Evolutionary conservation across 257 asterid species (phyloP).

Genomic region (Phtheirospermum japonicum): DNA sequence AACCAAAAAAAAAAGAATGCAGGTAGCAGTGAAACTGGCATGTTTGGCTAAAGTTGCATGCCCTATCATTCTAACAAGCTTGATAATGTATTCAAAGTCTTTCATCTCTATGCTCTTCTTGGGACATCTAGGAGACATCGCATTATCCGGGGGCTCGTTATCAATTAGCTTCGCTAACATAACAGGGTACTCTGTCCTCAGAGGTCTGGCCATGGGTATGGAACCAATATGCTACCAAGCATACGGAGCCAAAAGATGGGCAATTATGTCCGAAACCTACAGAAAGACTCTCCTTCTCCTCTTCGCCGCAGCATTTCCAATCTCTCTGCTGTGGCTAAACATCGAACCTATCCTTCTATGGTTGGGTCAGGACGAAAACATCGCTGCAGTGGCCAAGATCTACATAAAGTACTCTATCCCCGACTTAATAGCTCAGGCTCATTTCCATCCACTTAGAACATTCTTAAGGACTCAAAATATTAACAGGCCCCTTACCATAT

Average conservation of each 20-base stretch:
- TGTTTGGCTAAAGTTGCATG: slow-evolving; percentile 29
- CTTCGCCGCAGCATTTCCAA: slow-evolving; percentile 29
- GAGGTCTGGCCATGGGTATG: slow-evolving; percentile 52
- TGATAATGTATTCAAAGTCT: slow-evolving; percentile 43
- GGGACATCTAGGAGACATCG: slow-evolving; percentile 46
- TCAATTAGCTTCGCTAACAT: slow-evolving; percentile 45
- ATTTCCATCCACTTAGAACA: slow-evolving; percentile 45
- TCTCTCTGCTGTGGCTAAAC: slow-evolving; percentile 46
- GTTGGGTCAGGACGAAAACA: slow-evolving; percentile 41
- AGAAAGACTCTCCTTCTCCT: slow-evolving; percentile 45
- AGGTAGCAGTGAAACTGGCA: slow-evolving; percentile 31
- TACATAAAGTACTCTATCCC: slow-evolving; percentile 45
- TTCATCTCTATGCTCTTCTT: slow-evolving; percentile 50
- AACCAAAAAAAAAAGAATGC: not conserved
- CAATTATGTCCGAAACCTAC: slow-evolving; percentile 36
- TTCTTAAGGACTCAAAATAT: slow-evolving; percentile 55
- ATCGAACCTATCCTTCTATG: slow-evolving; percentile 41
- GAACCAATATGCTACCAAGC: slow-evolving; percentile 55
- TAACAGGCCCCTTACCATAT: slow-evolving; percentile 43
- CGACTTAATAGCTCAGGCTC: slow-evolving; percentile 46
- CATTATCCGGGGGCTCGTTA: slow-evolving; percentile 45
- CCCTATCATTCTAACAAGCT: slow-evolving; percentile 37
- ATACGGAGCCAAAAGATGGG: slow-evolving; percentile 49
- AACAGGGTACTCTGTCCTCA: slow-evolving; percentile 48
- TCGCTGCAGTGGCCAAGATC: slow-evolving; percentile 37